Base-by-base conservation (phyloP, 192 early-diverging fungal genomes). In the Coemansia erecta region DNA sequence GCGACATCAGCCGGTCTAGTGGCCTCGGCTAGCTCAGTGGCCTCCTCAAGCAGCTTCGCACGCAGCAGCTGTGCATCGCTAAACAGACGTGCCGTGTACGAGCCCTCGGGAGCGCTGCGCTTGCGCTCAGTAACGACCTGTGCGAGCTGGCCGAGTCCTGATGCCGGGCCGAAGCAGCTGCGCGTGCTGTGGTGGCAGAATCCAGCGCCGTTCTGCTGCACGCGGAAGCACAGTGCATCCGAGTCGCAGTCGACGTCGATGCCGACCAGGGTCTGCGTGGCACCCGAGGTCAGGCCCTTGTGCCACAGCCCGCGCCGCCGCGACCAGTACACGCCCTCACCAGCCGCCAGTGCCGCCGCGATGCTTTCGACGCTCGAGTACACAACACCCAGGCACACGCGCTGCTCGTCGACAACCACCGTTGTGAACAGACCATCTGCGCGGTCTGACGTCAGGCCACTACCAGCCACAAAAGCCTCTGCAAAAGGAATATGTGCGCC, bases 21-120 rank as follows among this genome's bases (percentile, higher is more conserved):
- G 41, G 97, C 94, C 19, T 92, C 86, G 51, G 91, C 93, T 26
- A 99, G 67, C 72, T 97, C 97, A 10, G 88, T 83, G 1, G 97
- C 97, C 75, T 98, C 95, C 69, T 99, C 97, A 77, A 93, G 84
- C 59, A 99, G 90, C 84, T 99, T 99, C 56, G 94, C 85, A 49
- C 84, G 75, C 26, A 99, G 83, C 31, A 99, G 71, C 24, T 73
- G 77, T 18, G 85, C 70, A 64, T 97, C 92, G 37, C 87, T 81
- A 65, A 98, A 99, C 44, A 99, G 81, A 1, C 92, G 85, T 22
- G 81, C 73, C 26, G 94, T 98, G 74, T 97, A 99, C 12, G 94
- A 95, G n/a, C 92, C 94, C 47, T 73, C 79, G 0, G 94, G 94
- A 4, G 95, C 91, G 35, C 66, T 79, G 13, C 59, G 55, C 53